These are phyloP conservation scores for Chrysanthemum seticuspe DNA, from an alignment of 129 eudicot species.

Conservation along the genomic window DNA sequence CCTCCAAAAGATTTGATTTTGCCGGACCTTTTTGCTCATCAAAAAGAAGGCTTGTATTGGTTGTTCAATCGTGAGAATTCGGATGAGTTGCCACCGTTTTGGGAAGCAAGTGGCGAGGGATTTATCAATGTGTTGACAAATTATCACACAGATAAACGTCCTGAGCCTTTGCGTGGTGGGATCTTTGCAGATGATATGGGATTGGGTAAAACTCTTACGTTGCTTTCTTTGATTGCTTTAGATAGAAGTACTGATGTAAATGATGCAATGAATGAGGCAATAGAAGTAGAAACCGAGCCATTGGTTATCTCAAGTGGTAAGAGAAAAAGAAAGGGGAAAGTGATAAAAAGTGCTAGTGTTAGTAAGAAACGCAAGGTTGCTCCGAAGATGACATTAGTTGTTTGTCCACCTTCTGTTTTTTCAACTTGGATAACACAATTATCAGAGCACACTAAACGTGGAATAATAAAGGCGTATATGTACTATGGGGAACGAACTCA, in stretches of 20 bases:
- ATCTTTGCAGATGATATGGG: slow-evolving; percentile 98
- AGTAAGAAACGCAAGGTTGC: slow-evolving; percentile 41
- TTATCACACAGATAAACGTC: slow-evolving; percentile 43
- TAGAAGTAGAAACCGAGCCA: slow-evolving; percentile 27
- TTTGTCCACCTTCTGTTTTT: slow-evolving; percentile 86
- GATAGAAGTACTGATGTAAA: slow-evolving; percentile 44
- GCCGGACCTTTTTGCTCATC: slow-evolving; percentile 66
- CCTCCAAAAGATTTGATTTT: slow-evolving; percentile 58
- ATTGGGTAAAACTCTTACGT: slow-evolving; percentile 82
- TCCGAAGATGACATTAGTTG: slow-evolving; percentile 60
- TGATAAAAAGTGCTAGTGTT: slow-evolving; percentile 19
- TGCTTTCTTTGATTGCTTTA: slow-evolving; percentile 73
- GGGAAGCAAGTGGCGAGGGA: slow-evolving; percentile 49
- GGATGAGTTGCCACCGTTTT: slow-evolving; percentile 71
- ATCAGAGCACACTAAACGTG: slow-evolving; percentile 57
- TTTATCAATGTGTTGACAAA: slow-evolving; percentile 70
- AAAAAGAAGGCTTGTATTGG: slow-evolving; percentile 85
- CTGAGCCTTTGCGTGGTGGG: slow-evolving; percentile 87
- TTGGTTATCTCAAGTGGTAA: slow-evolving; percentile 29
- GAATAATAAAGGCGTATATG: slow-evolving; percentile 57
- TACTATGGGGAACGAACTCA: slow-evolving; percentile 82
- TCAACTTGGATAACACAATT: slow-evolving; percentile 80
- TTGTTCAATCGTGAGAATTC: slow-evolving; percentile 68
- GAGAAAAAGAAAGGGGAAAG: slow-evolving; percentile 51
- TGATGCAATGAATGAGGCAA: slow-evolving; percentile 24